A percentile compares a stretch with the other conserved stretches of the same genome.
Conservation (phyloP, 805 yeast genomes). For the Torulaspora indica region DNA sequence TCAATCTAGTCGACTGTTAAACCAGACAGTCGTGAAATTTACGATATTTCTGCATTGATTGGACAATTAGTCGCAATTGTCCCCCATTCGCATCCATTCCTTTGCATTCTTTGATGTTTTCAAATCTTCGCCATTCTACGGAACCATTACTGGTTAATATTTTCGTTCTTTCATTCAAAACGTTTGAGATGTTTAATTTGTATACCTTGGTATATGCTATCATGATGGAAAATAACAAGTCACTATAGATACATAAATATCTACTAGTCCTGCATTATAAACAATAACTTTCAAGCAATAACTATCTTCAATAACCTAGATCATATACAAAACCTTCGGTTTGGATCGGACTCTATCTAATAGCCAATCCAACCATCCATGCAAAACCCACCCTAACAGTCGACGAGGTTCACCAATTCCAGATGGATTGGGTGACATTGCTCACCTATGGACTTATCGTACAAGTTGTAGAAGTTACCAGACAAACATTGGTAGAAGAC, state of each 20-base stretch:
- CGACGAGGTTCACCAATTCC: constrained; percentile 52
- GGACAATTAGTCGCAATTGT: constrained; percentile 8
- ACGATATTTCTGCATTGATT: constrained; percentile 6
- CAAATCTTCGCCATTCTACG: constrained; percentile 2
- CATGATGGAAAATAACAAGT: background rate
- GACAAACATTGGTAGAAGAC: constrained; percentile 67
- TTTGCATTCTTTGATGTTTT: constrained; percentile 15
- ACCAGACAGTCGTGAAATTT: background rate
- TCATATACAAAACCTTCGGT: background rate
- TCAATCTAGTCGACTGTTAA: constrained; percentile 54
- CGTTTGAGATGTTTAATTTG: background rate
- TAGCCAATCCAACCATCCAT: background rate
- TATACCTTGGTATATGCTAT: background rate
- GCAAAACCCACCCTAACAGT: constrained; percentile 49
- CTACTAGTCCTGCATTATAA: background rate
- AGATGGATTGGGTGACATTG: constrained; percentile 64
- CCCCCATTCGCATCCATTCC: constrained; percentile 18
- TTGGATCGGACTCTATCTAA: background rate
- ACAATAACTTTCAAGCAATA: background rate
- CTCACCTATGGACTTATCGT: constrained; percentile 55
- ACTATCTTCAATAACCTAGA: background rate
- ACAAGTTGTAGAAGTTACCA: constrained; percentile 74
- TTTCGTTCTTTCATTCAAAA: constrained; percentile 4
- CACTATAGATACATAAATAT: background rate
- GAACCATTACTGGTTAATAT: background rate